Evolutionary conservation across 2,329 filamentous ascomycete species (phyloP), one percentile per base, ranked within the genome.

Genomic region (Fusarium goolgardi): DNA sequence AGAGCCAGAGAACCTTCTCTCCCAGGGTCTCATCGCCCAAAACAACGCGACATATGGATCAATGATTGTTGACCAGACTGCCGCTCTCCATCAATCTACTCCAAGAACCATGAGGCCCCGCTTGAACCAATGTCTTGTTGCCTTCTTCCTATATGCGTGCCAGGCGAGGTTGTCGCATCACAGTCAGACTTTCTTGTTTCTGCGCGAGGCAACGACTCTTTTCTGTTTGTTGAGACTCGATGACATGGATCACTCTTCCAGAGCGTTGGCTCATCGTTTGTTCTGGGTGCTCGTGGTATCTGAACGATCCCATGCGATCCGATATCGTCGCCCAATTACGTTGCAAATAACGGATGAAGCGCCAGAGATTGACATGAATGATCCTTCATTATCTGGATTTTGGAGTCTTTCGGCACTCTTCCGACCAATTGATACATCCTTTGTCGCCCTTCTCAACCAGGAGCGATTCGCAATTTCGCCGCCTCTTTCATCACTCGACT

Each of bases 281-380:
- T 83, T 81, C 67, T 83, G 81, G 81, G 80, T 83, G 2, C 64
- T 82, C 1, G 70, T 82, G 6, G 74, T 82, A 13, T 82, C 81
- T 6, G 81, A 83, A 62, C 67, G 81, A 18, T 81, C 80, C 0
- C 81, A 83, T 59, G 80, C 79, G 6, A 82, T 83, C 35, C 77
- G 81, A 16, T 83, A 82, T 64, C 76, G 79, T 3, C 76, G 81
- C 2, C 81, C 81, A 7, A 78, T 81, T 37, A 82, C 81, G 1
- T 70, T 83, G 9, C 80, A 82, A 53, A 77, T 83, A 51, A 82
- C 79, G 1, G 65, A 74, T 11, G 74, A 77, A 13, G 76, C 77
- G 3, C 79, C 80, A 2, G 70, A 69, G 6, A 69, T 78, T 2
- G 75, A 80, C 50, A 65, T 65, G 11, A 67, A 55, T 2, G 75